Percentiles rank a stretch among this genome's conserved stretches.
Evolutionary conservation across 2,329 filamentous ascomycete species (phyloP).

Genomic region (Ustulina deusta): DNA sequence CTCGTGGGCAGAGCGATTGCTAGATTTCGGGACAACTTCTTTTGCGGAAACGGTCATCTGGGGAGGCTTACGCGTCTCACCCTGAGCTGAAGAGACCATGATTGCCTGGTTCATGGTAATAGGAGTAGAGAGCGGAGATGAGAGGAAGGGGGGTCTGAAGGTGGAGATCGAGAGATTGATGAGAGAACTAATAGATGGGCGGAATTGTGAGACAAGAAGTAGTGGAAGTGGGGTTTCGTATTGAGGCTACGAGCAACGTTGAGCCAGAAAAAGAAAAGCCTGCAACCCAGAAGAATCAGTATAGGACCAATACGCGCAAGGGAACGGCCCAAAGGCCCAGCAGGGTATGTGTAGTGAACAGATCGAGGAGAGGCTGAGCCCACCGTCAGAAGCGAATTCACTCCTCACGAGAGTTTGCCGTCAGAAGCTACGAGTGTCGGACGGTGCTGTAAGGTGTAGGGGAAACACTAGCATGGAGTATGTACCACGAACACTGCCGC

Average conservation of each 20-base stretch:
- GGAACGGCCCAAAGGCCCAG: not conserved
- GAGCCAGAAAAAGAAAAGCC: constrained; percentile 24
- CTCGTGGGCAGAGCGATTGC: constrained; percentile 31
- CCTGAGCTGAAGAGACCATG: constrained; percentile 38
- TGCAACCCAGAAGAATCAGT: constrained; percentile 29
- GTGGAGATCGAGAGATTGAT: constrained; percentile 13
- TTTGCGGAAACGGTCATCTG: constrained; percentile 43
- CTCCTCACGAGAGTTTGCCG: constrained; percentile 10
- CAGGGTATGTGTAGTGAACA: no score
- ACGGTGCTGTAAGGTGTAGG: not conserved
- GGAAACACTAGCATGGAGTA: not conserved
- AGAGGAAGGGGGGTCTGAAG: not conserved
- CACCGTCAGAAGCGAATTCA: constrained; percentile 18
- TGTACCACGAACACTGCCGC: not conserved
- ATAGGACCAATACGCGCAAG: constrained; percentile 15
- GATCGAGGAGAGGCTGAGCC: not conserved
- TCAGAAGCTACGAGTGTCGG: constrained; percentile 18
- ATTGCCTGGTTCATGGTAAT: constrained; percentile 9
- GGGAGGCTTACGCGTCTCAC: constrained; percentile 36
- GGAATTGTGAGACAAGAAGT: constrained; percentile 19
- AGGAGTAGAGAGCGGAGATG: not conserved
- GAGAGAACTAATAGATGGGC: constrained; percentile 38
- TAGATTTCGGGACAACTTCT: constrained; percentile 34
- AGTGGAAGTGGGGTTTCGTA: constrained; percentile 12
- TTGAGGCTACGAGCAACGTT: constrained; percentile 23